Evolutionary conservation across 2,329 filamentous ascomycete genomes (phyloP).

Genomic region (Neofusicoccum ribis): DNA sequence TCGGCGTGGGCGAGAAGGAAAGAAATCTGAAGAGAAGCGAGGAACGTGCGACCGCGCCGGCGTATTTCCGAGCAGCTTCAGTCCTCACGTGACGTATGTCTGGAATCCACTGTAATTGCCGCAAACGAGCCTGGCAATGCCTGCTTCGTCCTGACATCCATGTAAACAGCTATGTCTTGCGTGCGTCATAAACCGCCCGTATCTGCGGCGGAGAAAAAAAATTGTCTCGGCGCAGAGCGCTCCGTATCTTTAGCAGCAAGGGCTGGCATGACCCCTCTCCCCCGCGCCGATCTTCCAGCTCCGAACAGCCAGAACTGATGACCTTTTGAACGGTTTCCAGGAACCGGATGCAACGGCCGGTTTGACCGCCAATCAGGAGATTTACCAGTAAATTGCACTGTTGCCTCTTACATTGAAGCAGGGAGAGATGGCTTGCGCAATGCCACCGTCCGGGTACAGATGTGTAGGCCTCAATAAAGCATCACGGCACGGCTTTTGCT

Average conservation of each 20-base stretch:
- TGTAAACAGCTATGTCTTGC: too few relatives aligned
- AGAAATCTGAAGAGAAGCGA: too few relatives aligned
- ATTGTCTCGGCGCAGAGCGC: not conserved
- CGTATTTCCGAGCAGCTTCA: too few relatives aligned
- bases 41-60: too few relatives aligned
- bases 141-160: too few relatives aligned
- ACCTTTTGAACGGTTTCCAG: not conserved
- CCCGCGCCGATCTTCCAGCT: not conserved
- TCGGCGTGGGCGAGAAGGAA: too few relatives aligned
- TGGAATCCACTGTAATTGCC: too few relatives aligned
- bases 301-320: not conserved
- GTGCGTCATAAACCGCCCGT: not conserved
- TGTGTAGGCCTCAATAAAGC: too few relatives aligned
- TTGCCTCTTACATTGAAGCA: not conserved
- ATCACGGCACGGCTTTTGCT: too few relatives aligned
- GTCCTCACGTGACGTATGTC: too few relatives aligned
- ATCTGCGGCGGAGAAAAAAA: not conserved
- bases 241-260: slow-evolving; percentile 4
- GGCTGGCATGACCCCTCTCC: not conserved
- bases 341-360: not conserved
- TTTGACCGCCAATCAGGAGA: not conserved
- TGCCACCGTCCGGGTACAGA: not conserved
- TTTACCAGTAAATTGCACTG: not conserved
- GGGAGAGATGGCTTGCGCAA: not conserved
- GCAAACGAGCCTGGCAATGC: too few relatives aligned